Evolutionary conservation across 345 rosid genomes (phyloP).

Genomic region (Citrus australasica): DNA sequence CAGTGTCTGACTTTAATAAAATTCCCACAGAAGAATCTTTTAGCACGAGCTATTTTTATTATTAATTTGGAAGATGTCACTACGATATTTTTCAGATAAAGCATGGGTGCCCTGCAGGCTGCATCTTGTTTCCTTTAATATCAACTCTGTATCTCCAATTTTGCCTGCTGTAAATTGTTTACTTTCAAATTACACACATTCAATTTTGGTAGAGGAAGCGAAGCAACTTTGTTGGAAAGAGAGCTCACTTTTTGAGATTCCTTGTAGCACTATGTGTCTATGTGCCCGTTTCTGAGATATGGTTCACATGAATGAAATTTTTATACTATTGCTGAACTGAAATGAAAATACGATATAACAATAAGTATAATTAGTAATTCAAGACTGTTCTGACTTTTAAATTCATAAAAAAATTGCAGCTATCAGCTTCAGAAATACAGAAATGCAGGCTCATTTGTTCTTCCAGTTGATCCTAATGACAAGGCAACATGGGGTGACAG

Average conservation of each 20-base stretch:
- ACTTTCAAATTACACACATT: background rate
- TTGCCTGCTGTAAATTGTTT: conserved; percentile 25
- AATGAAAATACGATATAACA: background rate
- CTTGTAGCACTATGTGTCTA: conserved; percentile 16
- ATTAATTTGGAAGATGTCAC: background rate
- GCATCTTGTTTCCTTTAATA: conserved; percentile 20
- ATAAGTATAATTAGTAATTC: background rate
- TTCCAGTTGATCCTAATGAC: conserved; percentile 84
- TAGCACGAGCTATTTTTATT: background rate
- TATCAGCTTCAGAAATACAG: conserved; percentile 98
- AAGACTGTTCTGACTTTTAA: background rate
- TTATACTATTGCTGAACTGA: background rate
- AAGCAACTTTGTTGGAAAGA: conserved; percentile 10
- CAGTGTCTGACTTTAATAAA: background rate
- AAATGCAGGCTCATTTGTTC: conserved; percentile 84
- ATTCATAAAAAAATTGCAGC: conserved; percentile 39
- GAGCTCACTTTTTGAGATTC: conserved; percentile 25
- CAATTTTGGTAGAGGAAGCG: background rate
- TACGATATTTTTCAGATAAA: background rate
- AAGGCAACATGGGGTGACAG: conserved; percentile 98
- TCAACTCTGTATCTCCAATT: conserved; percentile 14
- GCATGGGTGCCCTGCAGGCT: conserved; percentile 6
- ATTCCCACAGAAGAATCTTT: conserved; percentile 19
- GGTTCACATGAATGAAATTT: background rate
- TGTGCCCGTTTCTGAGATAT: conserved; percentile 8